phyloP scores from a whole-genome alignment of 768 basidiomycete genomes.

The Filobasidium floriforme region DNA sequence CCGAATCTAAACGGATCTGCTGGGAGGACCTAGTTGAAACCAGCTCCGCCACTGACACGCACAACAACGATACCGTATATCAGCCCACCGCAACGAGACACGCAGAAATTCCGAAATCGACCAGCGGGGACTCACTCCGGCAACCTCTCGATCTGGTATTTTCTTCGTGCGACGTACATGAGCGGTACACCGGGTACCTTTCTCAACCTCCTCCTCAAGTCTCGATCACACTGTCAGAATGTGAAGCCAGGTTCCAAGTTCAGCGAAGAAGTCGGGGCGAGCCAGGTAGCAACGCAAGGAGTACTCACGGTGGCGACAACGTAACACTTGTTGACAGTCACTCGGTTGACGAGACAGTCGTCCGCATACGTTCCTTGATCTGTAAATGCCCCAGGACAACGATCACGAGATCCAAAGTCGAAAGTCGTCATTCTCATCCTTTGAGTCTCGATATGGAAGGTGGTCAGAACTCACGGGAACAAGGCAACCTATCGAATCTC shows the following conservation, averaged over 20 bases:
- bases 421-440: too few species aligned
- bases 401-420: too few species aligned
- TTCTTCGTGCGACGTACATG: conserved; percentile 90
- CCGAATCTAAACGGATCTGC: too few species aligned
- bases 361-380: conserved; percentile 95
- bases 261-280: neutral
- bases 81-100: neutral
- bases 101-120: neutral
- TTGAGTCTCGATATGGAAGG: too few species aligned
- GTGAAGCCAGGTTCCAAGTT: neutral
- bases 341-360: conserved; percentile 93
- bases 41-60: neutral
- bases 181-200: conserved; percentile 76
- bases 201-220: conserved; percentile 81
- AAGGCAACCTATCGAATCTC: conserved; percentile 85
- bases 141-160: conserved; percentile 88
- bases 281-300: neutral
- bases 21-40: neutral
- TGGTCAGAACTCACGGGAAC: conserved; percentile 53
- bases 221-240: conserved; percentile 64
- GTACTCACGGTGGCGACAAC: conserved; percentile 71
- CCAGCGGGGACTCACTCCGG: conserved; percentile 55
- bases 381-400: conserved; percentile 7
- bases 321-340: conserved; percentile 89
- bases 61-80: neutral